A percentile compares a stretch with the other conserved stretches of the same genome.
phyloP scores from a whole-genome alignment of 371 early-diverging fungal genomes.

The Coemansia sp. region DNA sequence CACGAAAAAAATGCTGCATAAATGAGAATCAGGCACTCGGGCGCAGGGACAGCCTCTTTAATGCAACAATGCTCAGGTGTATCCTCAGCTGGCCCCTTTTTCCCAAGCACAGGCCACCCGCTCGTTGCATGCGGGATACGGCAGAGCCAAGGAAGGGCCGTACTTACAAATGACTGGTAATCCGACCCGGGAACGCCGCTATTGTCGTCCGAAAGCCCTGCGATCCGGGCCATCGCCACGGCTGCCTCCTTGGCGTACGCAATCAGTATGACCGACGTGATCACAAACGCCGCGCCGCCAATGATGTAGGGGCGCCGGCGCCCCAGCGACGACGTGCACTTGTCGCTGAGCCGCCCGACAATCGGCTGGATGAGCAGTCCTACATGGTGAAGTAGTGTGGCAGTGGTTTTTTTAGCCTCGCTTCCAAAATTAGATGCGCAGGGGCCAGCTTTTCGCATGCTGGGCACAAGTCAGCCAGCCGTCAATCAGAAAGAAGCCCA shows the following conservation, averaged over 20 bases:
- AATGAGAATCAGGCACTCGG: slow-evolving; percentile 1
- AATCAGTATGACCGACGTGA: slow-evolving; percentile 52
- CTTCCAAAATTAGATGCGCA: neutral
- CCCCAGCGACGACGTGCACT: slow-evolving; percentile 65
- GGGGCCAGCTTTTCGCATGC: neutral
- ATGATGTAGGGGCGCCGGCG: slow-evolving; percentile 72
- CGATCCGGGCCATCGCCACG: slow-evolving; percentile 7
- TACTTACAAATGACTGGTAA: slow-evolving; percentile 49
- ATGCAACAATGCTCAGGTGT: neutral
- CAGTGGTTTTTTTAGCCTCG: too few species aligned
- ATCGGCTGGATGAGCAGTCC: slow-evolving; percentile 79
- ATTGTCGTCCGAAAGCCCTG: slow-evolving; percentile 2
- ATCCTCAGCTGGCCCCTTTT: neutral
- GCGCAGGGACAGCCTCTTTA: neutral
- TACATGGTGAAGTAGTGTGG: slow-evolving; percentile 2
- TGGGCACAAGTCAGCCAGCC: neutral
- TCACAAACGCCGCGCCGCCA: slow-evolving; percentile 66
- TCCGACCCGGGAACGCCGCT: slow-evolving; percentile 17
- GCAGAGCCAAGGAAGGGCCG: slow-evolving; percentile 58
- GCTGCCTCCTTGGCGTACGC: slow-evolving; percentile 45
- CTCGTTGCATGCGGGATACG: neutral
- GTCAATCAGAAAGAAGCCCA: slow-evolving; percentile 6
- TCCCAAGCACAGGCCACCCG: slow-evolving; percentile 8
- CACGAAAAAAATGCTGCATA: slow-evolving; percentile 5
- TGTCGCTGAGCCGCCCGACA: slow-evolving; percentile 76